phyloP scores from a whole-genome alignment of 148 eudicot species.

The Rhododendron henanense region DNA sequence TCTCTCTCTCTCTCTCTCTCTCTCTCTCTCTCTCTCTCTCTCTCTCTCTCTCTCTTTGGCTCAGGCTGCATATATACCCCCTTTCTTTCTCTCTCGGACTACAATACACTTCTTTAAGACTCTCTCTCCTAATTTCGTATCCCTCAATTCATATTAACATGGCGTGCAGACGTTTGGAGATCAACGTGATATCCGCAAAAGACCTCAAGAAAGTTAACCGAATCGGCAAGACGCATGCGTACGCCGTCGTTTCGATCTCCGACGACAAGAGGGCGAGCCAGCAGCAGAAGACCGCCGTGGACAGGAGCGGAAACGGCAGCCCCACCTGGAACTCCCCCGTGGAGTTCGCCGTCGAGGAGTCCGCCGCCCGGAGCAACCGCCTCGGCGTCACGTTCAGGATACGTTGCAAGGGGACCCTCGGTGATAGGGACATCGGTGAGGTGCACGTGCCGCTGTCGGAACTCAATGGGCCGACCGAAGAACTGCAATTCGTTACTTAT shows the following conservation, averaged over 20 bases:
- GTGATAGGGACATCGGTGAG: slow-evolving; percentile 63
- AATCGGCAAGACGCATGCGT: slow-evolving; percentile 40
- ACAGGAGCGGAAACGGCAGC: slow-evolving; percentile 33
- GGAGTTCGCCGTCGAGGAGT: slow-evolving; percentile 41
- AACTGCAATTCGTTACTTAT: slow-evolving; percentile 39
- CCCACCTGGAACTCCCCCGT: slow-evolving; percentile 62
- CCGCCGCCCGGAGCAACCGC: slow-evolving; percentile 23
- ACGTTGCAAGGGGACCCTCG: slow-evolving; percentile 35
- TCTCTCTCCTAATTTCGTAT: too few relatives aligned
- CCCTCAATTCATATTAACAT: slow-evolving; percentile 15
- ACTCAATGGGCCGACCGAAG: slow-evolving; percentile 23
- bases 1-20: too few relatives aligned
- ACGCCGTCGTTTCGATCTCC: slow-evolving; percentile 42
- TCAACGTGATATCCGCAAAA: slow-evolving; percentile 43
- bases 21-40: too few relatives aligned
- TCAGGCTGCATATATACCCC: too few relatives aligned
- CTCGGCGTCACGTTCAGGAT: slow-evolving; percentile 37
- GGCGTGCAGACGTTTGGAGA: slow-evolving; percentile 42
- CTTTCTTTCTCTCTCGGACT: too few relatives aligned
- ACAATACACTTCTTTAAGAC: too few relatives aligned
- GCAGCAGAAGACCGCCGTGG: slow-evolving; percentile 36
- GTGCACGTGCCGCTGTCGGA: slow-evolving; percentile 57
- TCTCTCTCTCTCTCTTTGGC: too few relatives aligned
- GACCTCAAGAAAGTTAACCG: slow-evolving; percentile 45
- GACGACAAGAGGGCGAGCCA: slow-evolving; percentile 17